Percentiles rank a stretch among this genome's conserved stretches.
Evolutionary conservation across 139 green algal genomes (phyloP).

Genomic region (Chlorella sp.): DNA sequence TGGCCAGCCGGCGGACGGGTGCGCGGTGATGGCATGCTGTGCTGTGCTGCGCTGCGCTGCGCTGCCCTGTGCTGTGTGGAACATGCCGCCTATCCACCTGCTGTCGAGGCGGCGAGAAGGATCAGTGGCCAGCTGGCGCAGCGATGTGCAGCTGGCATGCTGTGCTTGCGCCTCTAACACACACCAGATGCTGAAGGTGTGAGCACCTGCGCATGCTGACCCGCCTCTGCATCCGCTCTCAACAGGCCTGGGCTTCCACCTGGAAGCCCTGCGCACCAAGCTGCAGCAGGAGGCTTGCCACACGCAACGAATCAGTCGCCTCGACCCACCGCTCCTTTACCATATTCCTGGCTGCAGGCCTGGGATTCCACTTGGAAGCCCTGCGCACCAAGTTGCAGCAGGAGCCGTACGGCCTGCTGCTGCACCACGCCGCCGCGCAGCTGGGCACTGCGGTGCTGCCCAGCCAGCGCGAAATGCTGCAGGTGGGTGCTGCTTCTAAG

Average conservation of each 20-base stretch:
- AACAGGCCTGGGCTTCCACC: constrained; percentile 6
- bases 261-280: constrained; percentile 8
- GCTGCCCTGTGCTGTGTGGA: too few relatives aligned
- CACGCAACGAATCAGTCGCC: too few relatives aligned
- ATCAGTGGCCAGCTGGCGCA: too few relatives aligned
- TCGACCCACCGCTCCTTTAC: background rate
- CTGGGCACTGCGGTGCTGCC: constrained; percentile 23
- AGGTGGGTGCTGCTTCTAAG: background rate
- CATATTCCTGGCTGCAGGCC: background rate
- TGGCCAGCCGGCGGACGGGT: constrained; percentile 11
- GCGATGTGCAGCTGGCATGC: too few relatives aligned
- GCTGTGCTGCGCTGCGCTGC: too few relatives aligned
- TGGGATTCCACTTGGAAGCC: constrained; percentile 13
- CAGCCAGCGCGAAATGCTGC: constrained; percentile 34
- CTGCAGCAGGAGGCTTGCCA: background rate
- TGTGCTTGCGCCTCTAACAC: too few relatives aligned
- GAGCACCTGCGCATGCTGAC: too few relatives aligned
- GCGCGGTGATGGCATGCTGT: background rate
- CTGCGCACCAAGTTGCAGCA: constrained; percentile 5
- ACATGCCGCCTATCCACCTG: too few relatives aligned
- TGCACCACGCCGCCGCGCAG: background rate
- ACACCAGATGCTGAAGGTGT: too few relatives aligned
- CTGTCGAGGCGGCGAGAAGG: too few relatives aligned
- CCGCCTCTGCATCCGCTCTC: too few relatives aligned
- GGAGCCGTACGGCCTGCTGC: constrained; percentile 22